Percentiles rank a stretch among this genome's conserved stretches.
These are phyloP conservation scores for Penicillium pancosmium DNA, from an alignment of 495 filamentous ascomycete species.

Conservation along the genomic window DNA sequence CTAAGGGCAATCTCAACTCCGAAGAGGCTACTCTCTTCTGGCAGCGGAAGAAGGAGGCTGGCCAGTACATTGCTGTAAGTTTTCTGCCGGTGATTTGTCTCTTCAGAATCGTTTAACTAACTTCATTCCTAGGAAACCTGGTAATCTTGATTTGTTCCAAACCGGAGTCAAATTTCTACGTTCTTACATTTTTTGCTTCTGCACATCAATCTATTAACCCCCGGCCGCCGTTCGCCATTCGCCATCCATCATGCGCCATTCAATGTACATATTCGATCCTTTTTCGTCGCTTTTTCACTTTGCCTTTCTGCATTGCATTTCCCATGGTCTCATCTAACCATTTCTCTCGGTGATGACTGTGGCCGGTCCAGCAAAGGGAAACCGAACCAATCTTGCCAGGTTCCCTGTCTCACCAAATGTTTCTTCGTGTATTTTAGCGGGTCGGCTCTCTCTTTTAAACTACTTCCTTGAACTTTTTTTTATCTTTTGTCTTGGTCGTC, in stretches of 20 bases:
- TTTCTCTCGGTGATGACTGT: background rate
- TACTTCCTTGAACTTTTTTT: background rate
- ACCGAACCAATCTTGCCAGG: background rate
- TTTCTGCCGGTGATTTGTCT: background rate
- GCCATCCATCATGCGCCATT: background rate
- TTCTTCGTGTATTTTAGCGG: slow-evolving; percentile 32
- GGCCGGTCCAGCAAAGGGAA: slow-evolving; percentile 2
- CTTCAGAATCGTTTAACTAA: slow-evolving; percentile 12
- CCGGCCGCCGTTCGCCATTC: background rate
- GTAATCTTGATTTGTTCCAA: slow-evolving; percentile 19
- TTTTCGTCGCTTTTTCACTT: background rate
- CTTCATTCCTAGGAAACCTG: slow-evolving; percentile 38
- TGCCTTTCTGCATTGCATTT: background rate
- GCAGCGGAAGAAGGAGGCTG: slow-evolving; percentile 78
- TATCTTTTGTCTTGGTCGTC: background rate
- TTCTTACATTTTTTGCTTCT: background rate
- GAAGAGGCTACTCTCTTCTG: slow-evolving; percentile 79
- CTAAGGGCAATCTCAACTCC: slow-evolving; percentile 72
- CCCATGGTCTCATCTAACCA: background rate
- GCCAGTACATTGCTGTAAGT: slow-evolving; percentile 86
- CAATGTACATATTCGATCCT: slow-evolving; percentile 7
- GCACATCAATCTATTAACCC: background rate
- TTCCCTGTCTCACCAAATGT: background rate
- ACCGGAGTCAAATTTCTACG: background rate
- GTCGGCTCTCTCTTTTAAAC: slow-evolving; percentile 17